Percentiles rank a stretch among this genome's conserved stretches.
phyloP scores from a whole-genome alignment of 1,284 basidiomycete genomes.

The Cryptococcus maquisensis region DNA sequence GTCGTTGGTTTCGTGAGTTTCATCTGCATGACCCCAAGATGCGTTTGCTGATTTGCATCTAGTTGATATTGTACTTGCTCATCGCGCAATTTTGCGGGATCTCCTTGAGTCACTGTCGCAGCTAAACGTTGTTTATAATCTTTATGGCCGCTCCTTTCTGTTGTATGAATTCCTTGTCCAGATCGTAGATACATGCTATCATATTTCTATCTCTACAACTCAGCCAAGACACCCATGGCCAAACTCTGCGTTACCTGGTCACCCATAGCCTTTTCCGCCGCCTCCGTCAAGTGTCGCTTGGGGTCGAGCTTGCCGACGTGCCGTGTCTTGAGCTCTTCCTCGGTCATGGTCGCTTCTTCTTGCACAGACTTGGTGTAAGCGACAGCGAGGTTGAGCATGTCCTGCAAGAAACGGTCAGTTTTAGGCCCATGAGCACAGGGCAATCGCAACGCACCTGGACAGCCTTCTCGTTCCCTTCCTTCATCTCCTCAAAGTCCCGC shows the following conservation, averaged over 20 bases:
- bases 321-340: conserved; percentile 87
- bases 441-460: conserved; percentile 67
- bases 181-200: background rate
- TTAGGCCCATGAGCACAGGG: background rate
- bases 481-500: conserved; percentile 79
- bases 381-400: conserved; percentile 84
- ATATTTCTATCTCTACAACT: conserved; percentile 54
- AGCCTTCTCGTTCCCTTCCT: conserved; percentile 78
- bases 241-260: conserved; percentile 92
- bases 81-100: conserved; percentile 82
- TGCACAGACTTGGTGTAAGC: conserved; percentile 94
- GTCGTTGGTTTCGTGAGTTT: conserved; percentile 70
- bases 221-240: conserved; percentile 84
- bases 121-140: conserved; percentile 2
- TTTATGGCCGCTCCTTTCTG: background rate
- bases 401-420: conserved; percentile 52
- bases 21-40: background rate
- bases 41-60: conserved; percentile 3
- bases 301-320: conserved; percentile 98
- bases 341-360: conserved; percentile 85
- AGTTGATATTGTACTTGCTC: conserved; percentile 74
- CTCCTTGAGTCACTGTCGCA: conserved; percentile 33
- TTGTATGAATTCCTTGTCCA: conserved; percentile 2
- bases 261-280: conserved; percentile 93
- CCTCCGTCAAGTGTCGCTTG: conserved; percentile 92